Conservation (phyloP, 352 stramenopile genomes). For the Pythium plurisporium region DNA sequence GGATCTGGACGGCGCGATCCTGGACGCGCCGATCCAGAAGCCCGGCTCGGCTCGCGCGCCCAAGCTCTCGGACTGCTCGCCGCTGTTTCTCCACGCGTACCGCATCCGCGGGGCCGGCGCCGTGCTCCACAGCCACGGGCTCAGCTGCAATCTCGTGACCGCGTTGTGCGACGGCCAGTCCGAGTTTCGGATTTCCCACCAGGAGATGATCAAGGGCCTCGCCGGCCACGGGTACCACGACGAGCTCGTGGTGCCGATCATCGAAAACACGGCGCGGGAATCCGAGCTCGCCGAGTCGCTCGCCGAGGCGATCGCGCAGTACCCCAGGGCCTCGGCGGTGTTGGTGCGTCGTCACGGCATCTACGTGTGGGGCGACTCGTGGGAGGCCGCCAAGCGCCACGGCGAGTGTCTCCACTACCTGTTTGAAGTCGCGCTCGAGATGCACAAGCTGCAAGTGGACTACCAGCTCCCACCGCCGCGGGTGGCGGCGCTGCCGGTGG, state of each 20-base stretch:
- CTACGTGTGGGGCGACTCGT: conserved; percentile 95
- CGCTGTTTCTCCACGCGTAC: conserved; percentile 94
- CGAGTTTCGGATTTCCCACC: conserved; percentile 91
- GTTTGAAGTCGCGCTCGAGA: conserved; percentile 89
- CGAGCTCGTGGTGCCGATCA: conserved; percentile 94
- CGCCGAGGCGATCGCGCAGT: conserved; percentile 71
- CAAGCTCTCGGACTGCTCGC: conserved; percentile 92
- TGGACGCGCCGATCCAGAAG: conserved; percentile 54
- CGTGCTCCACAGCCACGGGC: conserved; percentile 75
- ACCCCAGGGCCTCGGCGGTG: conserved; percentile 90
- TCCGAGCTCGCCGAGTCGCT: conserved; percentile 90
- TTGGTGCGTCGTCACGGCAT: conserved; percentile 94
- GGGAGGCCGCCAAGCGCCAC: conserved; percentile 95
- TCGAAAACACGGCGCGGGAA: conserved; percentile 95
- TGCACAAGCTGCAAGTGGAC: conserved; percentile 86
- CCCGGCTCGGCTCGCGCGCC: conserved; percentile 25
- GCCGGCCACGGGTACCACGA: conserved; percentile 89
- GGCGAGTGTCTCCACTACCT: conserved; percentile 97
- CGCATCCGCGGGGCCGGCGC: conserved; percentile 70
- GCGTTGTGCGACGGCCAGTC: conserved; percentile 79
- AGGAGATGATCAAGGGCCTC: conserved; percentile 98
- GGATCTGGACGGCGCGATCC: conserved; percentile 76
- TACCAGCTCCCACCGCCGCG: conserved; percentile 33
- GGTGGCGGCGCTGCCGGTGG: not conserved
- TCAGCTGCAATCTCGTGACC: conserved; percentile 87